A percentile compares a stretch with the other conserved stretches of the same genome.
Evolutionary conservation across 2,329 filamentous ascomycete species (phyloP).

Genomic region (Bipolaris sorokiniana): DNA sequence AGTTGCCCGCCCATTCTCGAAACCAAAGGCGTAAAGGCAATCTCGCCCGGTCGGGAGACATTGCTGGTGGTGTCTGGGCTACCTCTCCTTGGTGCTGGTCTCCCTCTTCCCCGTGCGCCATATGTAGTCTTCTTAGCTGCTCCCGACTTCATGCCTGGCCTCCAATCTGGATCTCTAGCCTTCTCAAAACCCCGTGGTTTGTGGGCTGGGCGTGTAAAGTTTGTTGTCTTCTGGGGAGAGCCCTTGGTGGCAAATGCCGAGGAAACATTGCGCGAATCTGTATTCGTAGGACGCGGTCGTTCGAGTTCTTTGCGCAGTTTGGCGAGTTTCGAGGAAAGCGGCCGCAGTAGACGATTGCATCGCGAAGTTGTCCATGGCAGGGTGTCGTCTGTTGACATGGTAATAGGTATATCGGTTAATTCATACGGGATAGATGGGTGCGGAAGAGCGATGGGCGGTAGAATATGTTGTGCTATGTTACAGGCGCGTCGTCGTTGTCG

Average conservation of each 20-base stretch:
- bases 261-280: slow-evolving; percentile 31
- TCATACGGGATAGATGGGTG: slow-evolving; percentile 17
- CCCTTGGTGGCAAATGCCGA: slow-evolving; percentile 33
- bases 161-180: slow-evolving; percentile 46
- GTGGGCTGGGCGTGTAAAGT: slow-evolving; percentile 33
- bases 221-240: slow-evolving; percentile 34
- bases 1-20: slow-evolving; percentile 36
- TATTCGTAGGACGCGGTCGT: slow-evolving; percentile 22
- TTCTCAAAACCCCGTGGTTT: slow-evolving; percentile 45
- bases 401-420: slow-evolving; percentile 27
- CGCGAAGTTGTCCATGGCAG: slow-evolving; percentile 52
- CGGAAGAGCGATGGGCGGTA: not conserved
- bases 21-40: slow-evolving; percentile 46
- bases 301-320: slow-evolving; percentile 47
- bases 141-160: slow-evolving; percentile 32
- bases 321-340: slow-evolving; percentile 50
- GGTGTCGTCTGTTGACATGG: slow-evolving; percentile 41
- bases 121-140: slow-evolving; percentile 45
- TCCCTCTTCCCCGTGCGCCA: slow-evolving; percentile 35
- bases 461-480: slow-evolving; percentile 14
- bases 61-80: not conserved
- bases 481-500: slow-evolving; percentile 8
- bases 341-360: slow-evolving; percentile 52
- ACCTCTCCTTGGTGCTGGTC: slow-evolving; percentile 10
- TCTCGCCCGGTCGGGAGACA: slow-evolving; percentile 38